phyloP scores from a whole-genome alignment of 108 stramenopile genomes.

The Seminavis robusta region DNA sequence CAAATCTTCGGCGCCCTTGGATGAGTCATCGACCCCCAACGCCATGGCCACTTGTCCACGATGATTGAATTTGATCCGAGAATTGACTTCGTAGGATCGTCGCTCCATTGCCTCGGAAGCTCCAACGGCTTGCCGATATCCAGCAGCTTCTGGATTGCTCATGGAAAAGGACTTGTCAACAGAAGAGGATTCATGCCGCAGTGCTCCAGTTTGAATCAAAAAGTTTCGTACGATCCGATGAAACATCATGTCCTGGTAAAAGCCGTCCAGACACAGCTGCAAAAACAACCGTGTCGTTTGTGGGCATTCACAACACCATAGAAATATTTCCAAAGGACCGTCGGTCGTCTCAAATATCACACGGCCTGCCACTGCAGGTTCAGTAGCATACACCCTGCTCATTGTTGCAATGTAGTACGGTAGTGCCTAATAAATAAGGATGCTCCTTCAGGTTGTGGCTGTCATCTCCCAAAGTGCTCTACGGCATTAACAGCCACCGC shows the following conservation, averaged over 20 bases:
- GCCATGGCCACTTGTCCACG: slow-evolving; percentile 95
- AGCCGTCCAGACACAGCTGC: slow-evolving; percentile 90
- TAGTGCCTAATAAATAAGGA: too few relatives aligned
- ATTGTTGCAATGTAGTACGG: slow-evolving; percentile 53
- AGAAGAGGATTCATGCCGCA: slow-evolving; percentile 16
- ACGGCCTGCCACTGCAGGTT: slow-evolving; percentile 81
- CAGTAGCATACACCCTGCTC: slow-evolving; percentile 92
- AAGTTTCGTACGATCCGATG: slow-evolving; percentile 87
- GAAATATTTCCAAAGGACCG: slow-evolving; percentile 87
- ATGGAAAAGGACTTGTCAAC: too few relatives aligned
- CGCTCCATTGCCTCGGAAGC: slow-evolving; percentile 47
- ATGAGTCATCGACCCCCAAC: slow-evolving; percentile 31
- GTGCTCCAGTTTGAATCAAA: slow-evolving; percentile 85
- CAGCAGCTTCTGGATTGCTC: too few relatives aligned
- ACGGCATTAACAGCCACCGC: too few relatives aligned
- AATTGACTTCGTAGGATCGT: slow-evolving; percentile 79
- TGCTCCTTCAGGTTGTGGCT: too few relatives aligned
- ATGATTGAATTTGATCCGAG: slow-evolving; percentile 89
- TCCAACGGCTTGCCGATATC: slow-evolving; percentile 28
- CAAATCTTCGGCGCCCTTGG: slow-evolving; percentile 40
- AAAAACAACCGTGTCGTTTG: slow-evolving; percentile 84
- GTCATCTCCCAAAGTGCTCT: too few relatives aligned
- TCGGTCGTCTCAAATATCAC: slow-evolving; percentile 90
- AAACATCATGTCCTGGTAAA: slow-evolving; percentile 69
- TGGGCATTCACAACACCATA: slow-evolving; percentile 93